A percentile compares a stretch with the other conserved stretches of the same genome.
Evolutionary conservation across 345 rosid genomes (phyloP).

Genomic region (Anacardium occidentale): DNA sequence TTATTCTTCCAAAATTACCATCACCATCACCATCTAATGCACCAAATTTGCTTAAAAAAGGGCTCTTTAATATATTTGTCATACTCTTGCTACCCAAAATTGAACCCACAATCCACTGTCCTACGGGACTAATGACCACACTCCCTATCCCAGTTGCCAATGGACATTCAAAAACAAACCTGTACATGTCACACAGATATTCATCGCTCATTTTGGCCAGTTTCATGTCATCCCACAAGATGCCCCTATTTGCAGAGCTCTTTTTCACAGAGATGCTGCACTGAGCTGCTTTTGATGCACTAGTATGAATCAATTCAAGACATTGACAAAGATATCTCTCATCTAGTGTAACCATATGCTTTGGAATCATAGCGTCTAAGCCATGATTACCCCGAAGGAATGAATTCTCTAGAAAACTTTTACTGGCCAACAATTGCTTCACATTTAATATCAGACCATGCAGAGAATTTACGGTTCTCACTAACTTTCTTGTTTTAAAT

Average conservation of each 20-base stretch:
- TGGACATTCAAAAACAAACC: constrained; percentile 53
- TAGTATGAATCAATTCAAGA: constrained; percentile 57
- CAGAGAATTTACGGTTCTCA: constrained; percentile 42
- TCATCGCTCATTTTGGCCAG: constrained; percentile 30
- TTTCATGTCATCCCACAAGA: constrained; percentile 36
- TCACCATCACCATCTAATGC: constrained; percentile 38
- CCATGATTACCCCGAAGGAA: constrained; percentile 40
- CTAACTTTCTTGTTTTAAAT: constrained; percentile 31
- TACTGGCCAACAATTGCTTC: constrained; percentile 49
- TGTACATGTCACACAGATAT: constrained; percentile 32
- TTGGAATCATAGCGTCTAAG: constrained; percentile 61
- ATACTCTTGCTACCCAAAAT: constrained; percentile 72
- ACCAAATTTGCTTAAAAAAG: constrained; percentile 45
- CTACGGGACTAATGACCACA: constrained; percentile 47
- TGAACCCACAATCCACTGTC: constrained; percentile 56
- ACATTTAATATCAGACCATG: constrained; percentile 40
- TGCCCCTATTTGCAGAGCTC: constrained; percentile 32
- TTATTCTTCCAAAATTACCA: constrained; percentile 25
- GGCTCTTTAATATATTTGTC: constrained; percentile 60
- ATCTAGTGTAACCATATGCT: constrained; percentile 65
- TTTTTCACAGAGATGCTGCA: constrained; percentile 42
- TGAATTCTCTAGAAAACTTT: constrained; percentile 44
- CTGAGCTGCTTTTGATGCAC: constrained; percentile 50
- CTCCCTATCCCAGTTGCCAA: constrained; percentile 44
- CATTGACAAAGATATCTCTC: constrained; percentile 77